Evolutionary conservation across 2,329 filamentous ascomycete species (phyloP), one percentile per base, ranked within the genome.

Genomic region (Colletotrichum spaethianum): DNA sequence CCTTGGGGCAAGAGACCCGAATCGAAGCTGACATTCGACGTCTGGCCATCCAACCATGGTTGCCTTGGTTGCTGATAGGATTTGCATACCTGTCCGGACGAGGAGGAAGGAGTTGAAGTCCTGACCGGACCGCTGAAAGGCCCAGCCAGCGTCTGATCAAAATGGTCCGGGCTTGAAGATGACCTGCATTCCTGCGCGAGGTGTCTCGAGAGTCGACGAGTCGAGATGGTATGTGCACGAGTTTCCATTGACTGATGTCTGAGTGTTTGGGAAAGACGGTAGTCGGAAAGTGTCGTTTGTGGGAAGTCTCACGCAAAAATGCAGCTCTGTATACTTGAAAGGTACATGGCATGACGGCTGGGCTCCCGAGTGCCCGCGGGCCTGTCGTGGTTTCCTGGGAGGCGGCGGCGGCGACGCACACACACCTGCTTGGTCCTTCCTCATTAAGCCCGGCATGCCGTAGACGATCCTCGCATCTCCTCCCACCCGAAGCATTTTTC

Each of bases 381-480:
- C 60, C 44, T 11, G n/a, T 62, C n/a, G 46, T 48, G 59, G 31
- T 62, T 62, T 48, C 31, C 59, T 23, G 20, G 40, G n/a, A 20
- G 40, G 38, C 33, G 57, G 40, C 26, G 62, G 20, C 62, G 42
- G 28, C 26, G 44, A 52, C 40, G 36, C 40, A 57, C 40, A 57
- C 18, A 36, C 63, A 38, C 48, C 40, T 36, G 28, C 56, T 36
- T 62, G 56, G 50, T 36, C 64, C 56, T 68, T 55, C 69, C 69
- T 63, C 69, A 63, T 63, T 16, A 59, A 63, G 69, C 48, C 63
- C 42, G 50, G 50, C 69, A 72, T 63, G 42, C 57, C 52, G 44
- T 52, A 26, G 38, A n/a, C 44, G 42, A 52, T 31, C 44, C 52
- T 69, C 44, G 36, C 26, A 11, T 50, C 9, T 40, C 8, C 61